Evolutionary conservation across 1,284 basidiomycete species (phyloP), one percentile per base, ranked within the genome.

Genomic region (Apiotrichum sp.): DNA sequence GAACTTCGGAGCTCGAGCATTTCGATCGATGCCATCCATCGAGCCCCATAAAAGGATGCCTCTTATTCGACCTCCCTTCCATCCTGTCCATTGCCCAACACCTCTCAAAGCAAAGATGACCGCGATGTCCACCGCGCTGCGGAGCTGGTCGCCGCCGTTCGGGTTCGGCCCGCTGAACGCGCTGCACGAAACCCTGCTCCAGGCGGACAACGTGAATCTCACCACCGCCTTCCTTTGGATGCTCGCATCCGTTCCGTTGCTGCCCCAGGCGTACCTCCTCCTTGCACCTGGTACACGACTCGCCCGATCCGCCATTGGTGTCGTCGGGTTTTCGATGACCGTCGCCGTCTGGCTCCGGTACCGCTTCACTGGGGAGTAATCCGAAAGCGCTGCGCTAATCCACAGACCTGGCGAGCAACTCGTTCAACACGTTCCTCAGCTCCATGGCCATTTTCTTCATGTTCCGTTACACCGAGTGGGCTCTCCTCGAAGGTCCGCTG

Each of bases 391-490:
- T 47, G 46, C 29, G 13, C 41, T 14, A 2, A 39, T 14, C 16
- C 8, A 31, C 43, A 68, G 66, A 65, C 46, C 62, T 62, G 40
- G 57, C 61, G 43, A 52, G 60, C 34, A 68, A 68, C 46, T 62
- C 63, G 0, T 55, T 64, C 48, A 72, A 72, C 52, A 63, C 62
- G 32, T 64, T 65, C 31, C 29, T 65, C 32, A 58, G 57, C 7
- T 62, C 68, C n/a, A 59, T 56, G 3, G 48, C 50, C 2, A 48
- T 70, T 34, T 64, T 67, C 44, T 36, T 70, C 3, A 47, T 55
- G 7, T 55, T 57, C 7, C 64, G 67, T 38, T 69, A 67, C 42
- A 34, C 67, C 39, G 69, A 72, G 47, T 68, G 66, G 39, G 61
- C 51, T 1, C 42, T 68, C 3, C 60, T 68, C 35, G 31, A 57